These are phyloP conservation scores for Agaricus sinodeliciosus DNA, from an alignment of 768 basidiomycete genomes.

Conservation along the genomic window DNA sequence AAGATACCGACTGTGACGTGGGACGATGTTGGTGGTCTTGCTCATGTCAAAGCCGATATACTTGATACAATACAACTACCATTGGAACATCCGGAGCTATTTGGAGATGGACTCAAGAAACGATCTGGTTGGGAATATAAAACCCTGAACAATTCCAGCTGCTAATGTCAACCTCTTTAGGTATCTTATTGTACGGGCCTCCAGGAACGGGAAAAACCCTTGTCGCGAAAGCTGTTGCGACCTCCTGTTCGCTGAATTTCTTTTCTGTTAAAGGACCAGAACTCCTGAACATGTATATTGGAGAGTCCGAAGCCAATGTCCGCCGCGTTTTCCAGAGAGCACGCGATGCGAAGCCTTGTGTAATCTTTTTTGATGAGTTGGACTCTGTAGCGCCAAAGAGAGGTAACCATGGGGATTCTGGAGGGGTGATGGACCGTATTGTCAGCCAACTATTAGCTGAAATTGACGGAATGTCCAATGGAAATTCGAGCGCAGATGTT, in stretches of 20 bases:
- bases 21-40: conserved; percentile 96
- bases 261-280: conserved; percentile 98
- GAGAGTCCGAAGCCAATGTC: conserved; percentile 97
- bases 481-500: conserved; percentile 58
- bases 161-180: conserved; percentile 28
- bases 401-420: conserved; percentile 93
- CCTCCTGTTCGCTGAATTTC: conserved; percentile 91
- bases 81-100: conserved; percentile 83
- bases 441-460: conserved; percentile 93
- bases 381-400: conserved; percentile 93
- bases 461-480: conserved; percentile 80
- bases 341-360: conserved; percentile 86
- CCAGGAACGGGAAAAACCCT: conserved; percentile 96
- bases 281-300: conserved; percentile 96
- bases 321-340: conserved; percentile 88
- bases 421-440: conserved; percentile 97
- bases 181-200: conserved; percentile 88
- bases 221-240: conserved; percentile 94
- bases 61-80: conserved; percentile 94
- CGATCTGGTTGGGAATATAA: conserved; percentile 62
- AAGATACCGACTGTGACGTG: conserved; percentile 93
- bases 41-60: conserved; percentile 84
- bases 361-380: conserved; percentile 95
- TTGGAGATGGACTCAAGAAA: conserved; percentile 89
- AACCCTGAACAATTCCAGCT: background rate